Evolutionary conservation across 1,284 basidiomycete genomes (phyloP).

Genomic region (Microbotryum intermedium): DNA sequence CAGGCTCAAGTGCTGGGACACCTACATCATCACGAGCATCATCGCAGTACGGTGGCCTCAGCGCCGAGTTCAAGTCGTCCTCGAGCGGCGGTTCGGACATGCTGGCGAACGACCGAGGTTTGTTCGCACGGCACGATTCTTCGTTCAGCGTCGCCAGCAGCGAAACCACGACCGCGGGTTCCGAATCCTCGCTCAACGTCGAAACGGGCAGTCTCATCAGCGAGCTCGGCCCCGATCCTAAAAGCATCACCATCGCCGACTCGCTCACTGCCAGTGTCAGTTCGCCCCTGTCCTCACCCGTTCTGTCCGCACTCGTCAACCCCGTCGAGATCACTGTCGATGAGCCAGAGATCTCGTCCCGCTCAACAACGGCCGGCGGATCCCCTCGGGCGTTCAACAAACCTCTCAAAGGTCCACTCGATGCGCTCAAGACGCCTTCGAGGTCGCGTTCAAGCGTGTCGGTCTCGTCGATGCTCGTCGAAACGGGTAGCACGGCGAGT

Average conservation of each 20-base stretch:
- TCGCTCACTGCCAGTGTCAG: neutral
- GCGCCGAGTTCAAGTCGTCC: too few species aligned
- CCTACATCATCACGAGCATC: too few species aligned
- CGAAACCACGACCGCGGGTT: slow-evolving; percentile 9
- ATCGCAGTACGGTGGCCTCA: too few species aligned
- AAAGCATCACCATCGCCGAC: neutral
- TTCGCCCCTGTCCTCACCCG: slow-evolving; percentile 10
- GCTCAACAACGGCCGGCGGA: too few species aligned
- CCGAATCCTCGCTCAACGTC: slow-evolving; percentile 24
- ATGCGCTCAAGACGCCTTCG: slow-evolving; percentile 1
- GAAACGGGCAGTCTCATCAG: slow-evolving; percentile 21
- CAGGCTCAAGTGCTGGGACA: too few species aligned
- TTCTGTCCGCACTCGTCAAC: slow-evolving; percentile 2
- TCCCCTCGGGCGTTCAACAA: neutral
- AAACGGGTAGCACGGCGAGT: slow-evolving; percentile 5
- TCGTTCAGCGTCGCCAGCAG: too few species aligned
- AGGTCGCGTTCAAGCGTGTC: slow-evolving; percentile 11
- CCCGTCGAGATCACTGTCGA: neutral
- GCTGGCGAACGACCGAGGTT: too few species aligned
- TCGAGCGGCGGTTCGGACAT: too few species aligned
- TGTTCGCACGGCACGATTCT: too few species aligned
- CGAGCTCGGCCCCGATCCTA: slow-evolving; percentile 6
- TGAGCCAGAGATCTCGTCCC: too few species aligned
- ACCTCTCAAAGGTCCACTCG: slow-evolving; percentile 9
- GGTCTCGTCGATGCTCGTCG: slow-evolving; percentile 22